Conservation (phyloP, 2,329 filamentous ascomycete species). For the Penicillium nordicum region DNA sequence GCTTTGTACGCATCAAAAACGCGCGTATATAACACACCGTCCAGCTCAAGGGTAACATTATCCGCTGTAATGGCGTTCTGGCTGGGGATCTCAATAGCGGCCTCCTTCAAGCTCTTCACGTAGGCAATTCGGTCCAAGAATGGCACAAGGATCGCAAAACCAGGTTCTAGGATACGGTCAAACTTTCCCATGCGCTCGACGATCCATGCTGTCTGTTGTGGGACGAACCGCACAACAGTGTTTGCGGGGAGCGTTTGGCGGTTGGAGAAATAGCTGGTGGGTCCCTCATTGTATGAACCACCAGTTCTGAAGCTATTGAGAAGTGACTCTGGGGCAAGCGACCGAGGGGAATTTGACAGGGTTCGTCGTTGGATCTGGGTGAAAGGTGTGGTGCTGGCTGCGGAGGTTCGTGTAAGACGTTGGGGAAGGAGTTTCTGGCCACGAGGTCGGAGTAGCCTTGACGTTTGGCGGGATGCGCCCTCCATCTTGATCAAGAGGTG, state of each 20-base stretch:
- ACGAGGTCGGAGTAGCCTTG: constrained; percentile 32
- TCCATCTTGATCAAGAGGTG: constrained; percentile 32
- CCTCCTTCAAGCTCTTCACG: constrained; percentile 95
- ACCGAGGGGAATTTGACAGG: constrained; percentile 30
- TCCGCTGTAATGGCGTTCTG: constrained; percentile 98
- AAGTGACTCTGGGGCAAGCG: constrained; percentile 33
- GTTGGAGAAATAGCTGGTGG: constrained; percentile 74
- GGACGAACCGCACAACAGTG: constrained; percentile 92
- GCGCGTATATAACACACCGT: constrained; percentile 90
- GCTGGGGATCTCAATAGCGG: constrained; percentile 92
- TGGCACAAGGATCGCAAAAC: constrained; percentile 81
- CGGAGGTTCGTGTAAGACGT: constrained; percentile 19
- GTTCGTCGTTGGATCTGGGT: constrained; percentile 27
- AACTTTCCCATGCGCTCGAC: constrained; percentile 99
- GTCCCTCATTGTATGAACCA: constrained; percentile 35
- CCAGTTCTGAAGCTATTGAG: constrained; percentile 30
- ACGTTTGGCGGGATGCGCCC: constrained; percentile 35
- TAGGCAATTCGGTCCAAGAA: constrained; percentile 96
- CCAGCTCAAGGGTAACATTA: constrained; percentile 94
- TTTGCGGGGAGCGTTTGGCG: constrained; percentile 73
- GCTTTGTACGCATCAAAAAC: constrained; percentile 99
- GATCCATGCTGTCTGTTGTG: constrained; percentile 99
- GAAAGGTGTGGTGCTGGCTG: constrained; percentile 18
- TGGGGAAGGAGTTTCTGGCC: constrained; percentile 23
- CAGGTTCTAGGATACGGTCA: constrained; percentile 86